phyloP scores from a whole-genome alignment of 83 land plant genomes.

The Thuja plicata region DNA sequence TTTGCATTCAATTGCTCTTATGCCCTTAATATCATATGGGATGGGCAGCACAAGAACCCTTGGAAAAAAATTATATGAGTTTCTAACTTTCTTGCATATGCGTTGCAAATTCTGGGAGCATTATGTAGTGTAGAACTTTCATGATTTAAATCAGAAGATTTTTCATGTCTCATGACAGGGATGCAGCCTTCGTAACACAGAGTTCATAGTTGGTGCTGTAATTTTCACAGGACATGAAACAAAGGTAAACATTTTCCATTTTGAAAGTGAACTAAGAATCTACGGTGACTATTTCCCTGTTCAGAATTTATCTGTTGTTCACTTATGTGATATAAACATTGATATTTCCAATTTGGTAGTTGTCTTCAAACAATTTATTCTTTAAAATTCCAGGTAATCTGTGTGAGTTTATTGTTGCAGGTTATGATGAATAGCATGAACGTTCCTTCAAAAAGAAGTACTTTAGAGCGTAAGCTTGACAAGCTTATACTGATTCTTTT shows the following conservation, averaged over 20 bases:
- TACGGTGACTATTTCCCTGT: neutral
- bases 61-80: neutral
- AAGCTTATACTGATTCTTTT: constrained; percentile 90
- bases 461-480: constrained; percentile 93
- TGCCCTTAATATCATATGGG: neutral
- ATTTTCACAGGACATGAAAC: constrained; percentile 97
- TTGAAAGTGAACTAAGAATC: constrained; percentile 1
- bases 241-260: constrained; percentile 55
- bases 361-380: neutral
- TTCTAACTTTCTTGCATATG: neutral
- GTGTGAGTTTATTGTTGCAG: constrained; percentile 35
- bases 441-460: constrained; percentile 98
- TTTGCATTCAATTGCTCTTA: neutral
- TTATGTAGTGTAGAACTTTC: neutral
- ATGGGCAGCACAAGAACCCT: neutral
- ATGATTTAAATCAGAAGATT: neutral
- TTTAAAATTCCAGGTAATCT: neutral
- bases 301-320: neutral
- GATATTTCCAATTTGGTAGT: neutral
- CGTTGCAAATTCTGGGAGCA: neutral
- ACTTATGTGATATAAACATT: neutral
- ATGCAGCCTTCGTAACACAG: constrained; percentile 97
- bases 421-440: constrained; percentile 99
- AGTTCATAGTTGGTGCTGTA: constrained; percentile 84
- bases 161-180: constrained; percentile 55